phyloP scores from a whole-genome alignment of 768 basidiomycete genomes.

The Cyathus striatus region DNA sequence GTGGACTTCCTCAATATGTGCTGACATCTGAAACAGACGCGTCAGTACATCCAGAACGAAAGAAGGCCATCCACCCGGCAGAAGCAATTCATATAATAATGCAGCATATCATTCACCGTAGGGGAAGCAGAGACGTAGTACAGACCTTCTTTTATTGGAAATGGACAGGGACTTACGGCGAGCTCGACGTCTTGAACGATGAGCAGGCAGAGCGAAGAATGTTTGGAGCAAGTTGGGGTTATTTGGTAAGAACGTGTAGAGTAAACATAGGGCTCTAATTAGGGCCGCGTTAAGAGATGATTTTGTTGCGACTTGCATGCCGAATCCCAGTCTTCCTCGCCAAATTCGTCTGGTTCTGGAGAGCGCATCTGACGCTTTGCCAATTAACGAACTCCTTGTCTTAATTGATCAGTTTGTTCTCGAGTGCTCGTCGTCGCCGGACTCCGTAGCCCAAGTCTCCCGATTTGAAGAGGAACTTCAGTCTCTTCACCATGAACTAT shows the following conservation, averaged over 20 bases:
- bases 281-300: neutral
- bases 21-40: slow-evolving; percentile 54
- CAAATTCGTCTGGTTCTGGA: slow-evolving; percentile 58
- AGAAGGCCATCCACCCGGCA: slow-evolving; percentile 32
- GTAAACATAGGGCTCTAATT: slow-evolving; percentile 11
- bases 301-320: slow-evolving; percentile 13
- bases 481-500: slow-evolving; percentile 53
- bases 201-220: slow-evolving; percentile 23
- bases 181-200: slow-evolving; percentile 32
- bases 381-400: slow-evolving; percentile 43
- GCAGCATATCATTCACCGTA: no score
- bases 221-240: slow-evolving; percentile 24
- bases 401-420: slow-evolving; percentile 52
- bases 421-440: slow-evolving; percentile 41
- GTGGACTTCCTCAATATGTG: slow-evolving; percentile 77
- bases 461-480: slow-evolving; percentile 68
- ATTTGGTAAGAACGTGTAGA: slow-evolving; percentile 14
- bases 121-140: no score
- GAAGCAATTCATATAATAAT: no score
- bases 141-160: slow-evolving; percentile 21
- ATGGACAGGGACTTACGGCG: slow-evolving; percentile 18
- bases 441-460: slow-evolving; percentile 35
- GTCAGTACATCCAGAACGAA: slow-evolving; percentile 24
- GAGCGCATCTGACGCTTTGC: slow-evolving; percentile 41
- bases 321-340: slow-evolving; percentile 35